Evolutionary conservation across 2,329 filamentous ascomycete species (phyloP).

Genomic region (Pyrenochaeta sp.): DNA sequence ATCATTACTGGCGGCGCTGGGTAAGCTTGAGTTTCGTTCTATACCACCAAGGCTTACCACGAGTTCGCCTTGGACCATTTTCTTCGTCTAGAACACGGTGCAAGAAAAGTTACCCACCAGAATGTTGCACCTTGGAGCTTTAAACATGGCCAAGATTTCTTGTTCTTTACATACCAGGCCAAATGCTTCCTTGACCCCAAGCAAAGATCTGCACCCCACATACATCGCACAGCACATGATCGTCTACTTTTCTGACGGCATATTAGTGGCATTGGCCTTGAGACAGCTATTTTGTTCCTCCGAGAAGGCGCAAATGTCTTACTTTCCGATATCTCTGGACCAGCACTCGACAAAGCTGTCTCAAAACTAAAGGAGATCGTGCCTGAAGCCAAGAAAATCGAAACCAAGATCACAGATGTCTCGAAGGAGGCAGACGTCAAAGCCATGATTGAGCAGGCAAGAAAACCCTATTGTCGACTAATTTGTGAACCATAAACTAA

Average conservation of each 20-base stretch:
- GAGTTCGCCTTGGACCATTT: neutral
- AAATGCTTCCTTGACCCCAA: neutral
- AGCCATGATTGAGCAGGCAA: conserved; percentile 70
- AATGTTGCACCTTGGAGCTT: neutral
- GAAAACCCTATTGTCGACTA: neutral
- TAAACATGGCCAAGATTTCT: neutral
- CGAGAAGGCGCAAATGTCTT: conserved; percentile 87
- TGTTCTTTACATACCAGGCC: neutral
- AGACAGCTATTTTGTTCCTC: conserved; percentile 88
- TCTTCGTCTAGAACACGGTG: neutral
- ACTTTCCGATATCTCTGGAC: conserved; percentile 83
- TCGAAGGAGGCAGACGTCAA: conserved; percentile 84
- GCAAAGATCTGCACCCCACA: neutral
- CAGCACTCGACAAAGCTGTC: conserved; percentile 78
- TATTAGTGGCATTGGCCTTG: conserved; percentile 85
- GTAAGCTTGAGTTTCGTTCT: conserved; percentile 61
- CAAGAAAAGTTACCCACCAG: neutral
- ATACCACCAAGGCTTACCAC: neutral
- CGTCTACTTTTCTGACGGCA: conserved; percentile 21
- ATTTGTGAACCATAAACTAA: too few relatives aligned
- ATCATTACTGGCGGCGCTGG: conserved; percentile 86
- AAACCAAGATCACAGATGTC: conserved; percentile 76
- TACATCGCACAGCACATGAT: neutral
- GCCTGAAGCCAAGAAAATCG: conserved; percentile 66
- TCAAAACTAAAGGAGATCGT: conserved; percentile 79